Evolutionary conservation across 2,329 filamentous ascomycete species (phyloP).

Genomic region (Pseudonectria foliicola): DNA sequence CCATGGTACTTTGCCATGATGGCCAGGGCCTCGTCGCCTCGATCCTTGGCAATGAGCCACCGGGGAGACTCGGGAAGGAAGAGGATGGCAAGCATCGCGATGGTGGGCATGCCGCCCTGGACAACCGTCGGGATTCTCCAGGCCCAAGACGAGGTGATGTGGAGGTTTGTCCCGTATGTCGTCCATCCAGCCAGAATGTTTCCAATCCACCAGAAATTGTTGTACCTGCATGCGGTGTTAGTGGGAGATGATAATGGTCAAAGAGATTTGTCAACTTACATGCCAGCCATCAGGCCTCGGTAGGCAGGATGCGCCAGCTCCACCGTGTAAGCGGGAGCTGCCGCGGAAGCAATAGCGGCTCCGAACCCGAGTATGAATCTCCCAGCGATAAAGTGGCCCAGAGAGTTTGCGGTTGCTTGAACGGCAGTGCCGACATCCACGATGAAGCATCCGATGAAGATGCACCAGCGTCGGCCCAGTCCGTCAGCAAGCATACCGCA

Average conservation of each 20-base stretch:
- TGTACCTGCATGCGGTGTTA: conserved; percentile 1
- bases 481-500: conserved; percentile 5
- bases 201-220: conserved; percentile 28
- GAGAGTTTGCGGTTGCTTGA: conserved; percentile 27
- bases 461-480: conserved; percentile 25
- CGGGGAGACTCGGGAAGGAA: conserved; percentile 33
- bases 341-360: conserved; percentile 51
- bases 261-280: conserved; percentile 22
- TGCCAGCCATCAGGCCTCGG: conserved; percentile 52
- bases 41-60: conserved; percentile 29
- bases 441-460: conserved; percentile 47
- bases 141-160: conserved; percentile 6
- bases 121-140: conserved; percentile 44
- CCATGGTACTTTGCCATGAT: conserved; percentile 29
- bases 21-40: conserved; percentile 23
- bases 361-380: conserved; percentile 50
- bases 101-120: conserved; percentile 46
- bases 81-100: conserved; percentile 45
- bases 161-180: conserved; percentile 33
- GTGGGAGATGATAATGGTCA: neutral
- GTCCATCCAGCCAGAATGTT: conserved; percentile 49
- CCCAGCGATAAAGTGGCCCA: conserved; percentile 48
- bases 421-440: conserved; percentile 32
- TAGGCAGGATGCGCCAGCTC: conserved; percentile 58
- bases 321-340: conserved; percentile 54